Evolutionary conservation across 257 asterid species (phyloP).

Genomic region (Verbascum thapsus): DNA sequence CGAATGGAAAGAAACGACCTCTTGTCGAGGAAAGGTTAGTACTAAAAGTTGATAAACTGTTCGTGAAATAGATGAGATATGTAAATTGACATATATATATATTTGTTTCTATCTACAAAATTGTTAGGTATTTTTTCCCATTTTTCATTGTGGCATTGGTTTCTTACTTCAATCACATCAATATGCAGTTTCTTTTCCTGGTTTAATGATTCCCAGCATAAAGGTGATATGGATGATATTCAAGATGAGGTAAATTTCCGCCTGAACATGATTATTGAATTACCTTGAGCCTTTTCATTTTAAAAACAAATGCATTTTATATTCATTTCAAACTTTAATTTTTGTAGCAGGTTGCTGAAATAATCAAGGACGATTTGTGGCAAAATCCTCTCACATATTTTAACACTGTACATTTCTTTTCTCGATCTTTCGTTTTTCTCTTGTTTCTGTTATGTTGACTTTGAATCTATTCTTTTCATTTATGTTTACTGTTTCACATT

Average conservation of each 20-base stretch:
- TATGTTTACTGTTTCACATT: not conserved
- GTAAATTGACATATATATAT: too few relatives aligned
- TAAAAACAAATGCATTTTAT: not conserved
- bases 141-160: not conserved
- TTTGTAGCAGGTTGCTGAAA: slow-evolving; percentile 53
- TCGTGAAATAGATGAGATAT: too few relatives aligned
- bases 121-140: too few relatives aligned
- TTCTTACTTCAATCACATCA: too few relatives aligned
- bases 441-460: not conserved
- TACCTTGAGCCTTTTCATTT: not conserved
- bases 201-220: slow-evolving; percentile 51
- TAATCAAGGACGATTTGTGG: slow-evolving; percentile 71
- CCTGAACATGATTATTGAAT: not conserved
- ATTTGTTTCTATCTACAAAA: too few relatives aligned
- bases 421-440: not conserved
- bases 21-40: too few relatives aligned
- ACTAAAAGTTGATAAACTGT: too few relatives aligned
- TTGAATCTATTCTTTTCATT: not conserved
- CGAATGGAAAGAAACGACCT: slow-evolving; percentile 79
- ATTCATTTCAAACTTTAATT: not conserved
- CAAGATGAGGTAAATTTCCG: slow-evolving; percentile 57
- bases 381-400: slow-evolving; percentile 63
- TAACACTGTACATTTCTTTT: slow-evolving; percentile 37
- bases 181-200: slow-evolving; percentile 67
- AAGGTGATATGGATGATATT: slow-evolving; percentile 48